Base-by-base conservation (phyloP, 2,329 filamentous ascomycete species). In the Penicillium occitanis region DNA sequence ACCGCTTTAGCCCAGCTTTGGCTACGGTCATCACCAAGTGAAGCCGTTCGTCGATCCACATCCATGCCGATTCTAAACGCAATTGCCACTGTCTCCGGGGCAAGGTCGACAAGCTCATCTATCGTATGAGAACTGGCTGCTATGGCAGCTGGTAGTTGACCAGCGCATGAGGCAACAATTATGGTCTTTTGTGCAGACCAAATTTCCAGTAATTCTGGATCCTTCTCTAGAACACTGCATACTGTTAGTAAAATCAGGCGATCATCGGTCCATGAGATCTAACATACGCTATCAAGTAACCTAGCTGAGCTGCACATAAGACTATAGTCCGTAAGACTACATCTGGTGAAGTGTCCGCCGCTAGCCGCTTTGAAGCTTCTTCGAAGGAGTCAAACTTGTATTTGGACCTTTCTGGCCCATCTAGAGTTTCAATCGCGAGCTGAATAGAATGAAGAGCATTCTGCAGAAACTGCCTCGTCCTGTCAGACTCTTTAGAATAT, bases 1-100 rank as follows among this genome's bases (percentile, higher is more conserved):
- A 62, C 60, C 22, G 60, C 60, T 40, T 48, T 62, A 22, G 60
- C 60, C 60, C 60, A 62, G n/a, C 60, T 62, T 46, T 62, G 46
- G 30, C 40, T 51, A 25, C 60, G 60, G 42, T 62, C 60, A 40
- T 62, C 46, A 37, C 50, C 33, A 33, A 62, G 50, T 42, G 37
- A 48, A 62, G 46, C 25, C 13, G 60, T 62, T 62, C 60, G 44
- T 30, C 33, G 28, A 33, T 62, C 60, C 3, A 62, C 60, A 62
- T 62, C 60, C 22, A 62, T 42, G 46, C 60, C 60, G 35, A 51
- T 51, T 14, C 60, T 42, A 30, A 51, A 48, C 30, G 60, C 60
- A 51, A 33, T 62, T 14, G 60, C 60, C 30, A 62, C 46, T n/a
- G 50, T 53, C 30, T 62, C 60, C 8, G 60, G 60, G 5, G 60